Evolutionary conservation across 192 early-diverging fungal species (phyloP), one percentile per base, ranked within the genome.

Genomic region (Backusella parvicylindrica): DNA sequence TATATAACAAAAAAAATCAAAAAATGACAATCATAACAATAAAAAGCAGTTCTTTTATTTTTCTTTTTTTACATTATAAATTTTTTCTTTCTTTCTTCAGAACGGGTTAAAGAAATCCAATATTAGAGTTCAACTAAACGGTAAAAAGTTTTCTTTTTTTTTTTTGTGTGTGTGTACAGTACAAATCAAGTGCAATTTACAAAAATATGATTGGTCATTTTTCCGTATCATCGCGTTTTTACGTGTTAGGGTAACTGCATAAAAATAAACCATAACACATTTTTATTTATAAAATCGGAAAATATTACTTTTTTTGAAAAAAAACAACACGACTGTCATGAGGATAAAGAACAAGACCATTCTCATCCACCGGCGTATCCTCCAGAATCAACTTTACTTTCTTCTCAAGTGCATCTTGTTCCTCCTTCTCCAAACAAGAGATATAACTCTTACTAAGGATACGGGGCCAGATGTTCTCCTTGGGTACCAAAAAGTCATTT

Each of bases 371-470:
- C 41, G 53, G 43, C 2, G 6, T 50, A 0, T 78, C 68, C 16
- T 75, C 43, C 18, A 82, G 13, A 6, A 82, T 36, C 12, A 40
- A 38, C 2, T 71, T 49, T 16, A 78, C 70, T 7, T 70, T 33
- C 2, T 67, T n/a, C 31, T 63, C 40, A 1, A 78, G 53, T 69
- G 63, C 3, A 38, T 77, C 64, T 21, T 75, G 68, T 5, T 74
- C 56, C 16, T 71, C 16, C 28, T 70, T n/a, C 21, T 66, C 38
- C 37, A 84, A 35, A 6, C 74, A 63, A 7, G 82, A 64, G 38
- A 84, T 60, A 53, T 84, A 84, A 30, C 78, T 80, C 35, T 84
- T 84, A 53, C 71, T 76, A 12, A 63, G 41, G 16, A 83, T 71
- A 2, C 83, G 79, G 12, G 70, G 35, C 79, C 75, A 84, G 16